These are phyloP conservation scores for Cercospora brassicicola DNA, from an alignment of 2,329 filamentous ascomycete species.

Conservation along the genomic window DNA sequence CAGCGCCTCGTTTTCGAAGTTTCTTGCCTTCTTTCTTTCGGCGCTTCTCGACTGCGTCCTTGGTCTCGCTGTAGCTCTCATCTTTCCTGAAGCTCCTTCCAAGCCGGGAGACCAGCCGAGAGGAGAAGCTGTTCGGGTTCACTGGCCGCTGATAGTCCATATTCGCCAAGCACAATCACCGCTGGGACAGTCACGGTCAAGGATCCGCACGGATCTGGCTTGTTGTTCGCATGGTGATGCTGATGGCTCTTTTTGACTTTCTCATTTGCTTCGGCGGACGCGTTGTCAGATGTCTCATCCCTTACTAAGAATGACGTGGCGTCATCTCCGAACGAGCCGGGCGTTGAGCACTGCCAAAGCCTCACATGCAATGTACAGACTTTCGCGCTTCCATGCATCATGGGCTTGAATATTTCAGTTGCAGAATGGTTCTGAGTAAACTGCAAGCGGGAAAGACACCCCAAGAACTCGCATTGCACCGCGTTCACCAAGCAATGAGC, in stretches of 20 bases:
- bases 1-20: constrained; percentile 25
- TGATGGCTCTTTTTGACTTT: neutral
- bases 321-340: neutral
- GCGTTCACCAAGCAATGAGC: neutral
- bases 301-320: neutral
- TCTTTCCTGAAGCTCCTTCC: constrained; percentile 34
- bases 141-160: constrained; percentile 35
- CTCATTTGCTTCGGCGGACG: neutral
- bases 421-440: neutral
- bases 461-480: neutral
- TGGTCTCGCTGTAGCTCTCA: constrained; percentile 33
- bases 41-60: constrained; percentile 32
- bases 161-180: neutral
- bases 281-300: neutral
- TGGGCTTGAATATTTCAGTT: neutral
- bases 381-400: neutral
- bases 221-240: neutral
- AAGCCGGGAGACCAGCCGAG: constrained; percentile 33
- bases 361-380: neutral
- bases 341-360: neutral
- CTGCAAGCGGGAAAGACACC: neutral
- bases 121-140: constrained; percentile 33
- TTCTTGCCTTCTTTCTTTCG: constrained; percentile 29
- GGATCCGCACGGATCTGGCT: constrained; percentile 1
- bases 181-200: neutral